Evolutionary conservation across 371 early-diverging fungal species (phyloP).

Genomic region (Mucor indicus): DNA sequence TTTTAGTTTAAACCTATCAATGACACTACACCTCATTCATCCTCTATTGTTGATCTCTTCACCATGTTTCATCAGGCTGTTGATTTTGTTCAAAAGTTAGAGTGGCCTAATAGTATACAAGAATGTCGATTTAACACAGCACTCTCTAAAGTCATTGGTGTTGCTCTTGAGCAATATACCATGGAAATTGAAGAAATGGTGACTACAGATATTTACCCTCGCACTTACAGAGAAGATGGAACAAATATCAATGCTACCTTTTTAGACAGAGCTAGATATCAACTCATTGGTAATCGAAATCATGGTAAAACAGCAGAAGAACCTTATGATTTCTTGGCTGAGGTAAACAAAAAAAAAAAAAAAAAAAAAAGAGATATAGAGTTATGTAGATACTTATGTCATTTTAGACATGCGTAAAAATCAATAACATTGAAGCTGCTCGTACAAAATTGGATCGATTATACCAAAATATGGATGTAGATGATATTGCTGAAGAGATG

Average conservation of each 20-base stretch:
- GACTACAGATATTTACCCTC: slow-evolving; percentile 33
- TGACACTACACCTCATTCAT: slow-evolving; percentile 69
- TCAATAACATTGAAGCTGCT: slow-evolving; percentile 70
- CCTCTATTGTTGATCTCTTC: slow-evolving; percentile 78
- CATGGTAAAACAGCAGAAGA: slow-evolving; percentile 25
- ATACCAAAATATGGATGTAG: slow-evolving; percentile 66
- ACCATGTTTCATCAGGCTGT: slow-evolving; percentile 76
- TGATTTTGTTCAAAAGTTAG: slow-evolving; percentile 63
- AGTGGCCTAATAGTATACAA: slow-evolving; percentile 75
- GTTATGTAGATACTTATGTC: not conserved
- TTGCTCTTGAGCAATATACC: slow-evolving; percentile 55
- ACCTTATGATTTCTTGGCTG: slow-evolving; percentile 54
- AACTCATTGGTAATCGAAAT: slow-evolving; percentile 30
- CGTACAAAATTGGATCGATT: slow-evolving; percentile 58
- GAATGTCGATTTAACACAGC: slow-evolving; percentile 68
- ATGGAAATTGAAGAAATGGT: slow-evolving; percentile 40
- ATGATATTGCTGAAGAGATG: slow-evolving; percentile 51
- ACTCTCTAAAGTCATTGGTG: slow-evolving; percentile 62
- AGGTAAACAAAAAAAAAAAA: slow-evolving; percentile 27
- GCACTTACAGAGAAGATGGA: slow-evolving; percentile 12
- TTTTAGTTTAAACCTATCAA: slow-evolving; percentile 56
- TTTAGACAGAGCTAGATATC: slow-evolving; percentile 39
- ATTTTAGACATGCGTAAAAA: slow-evolving; percentile 54
- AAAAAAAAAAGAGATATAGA: not conserved
- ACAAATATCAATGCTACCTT: slow-evolving; percentile 19